A percentile compares a stretch with the other conserved stretches of the same genome.
Conservation (phyloP, 805 yeast genomes). For the Ogataea minuta region DNA sequence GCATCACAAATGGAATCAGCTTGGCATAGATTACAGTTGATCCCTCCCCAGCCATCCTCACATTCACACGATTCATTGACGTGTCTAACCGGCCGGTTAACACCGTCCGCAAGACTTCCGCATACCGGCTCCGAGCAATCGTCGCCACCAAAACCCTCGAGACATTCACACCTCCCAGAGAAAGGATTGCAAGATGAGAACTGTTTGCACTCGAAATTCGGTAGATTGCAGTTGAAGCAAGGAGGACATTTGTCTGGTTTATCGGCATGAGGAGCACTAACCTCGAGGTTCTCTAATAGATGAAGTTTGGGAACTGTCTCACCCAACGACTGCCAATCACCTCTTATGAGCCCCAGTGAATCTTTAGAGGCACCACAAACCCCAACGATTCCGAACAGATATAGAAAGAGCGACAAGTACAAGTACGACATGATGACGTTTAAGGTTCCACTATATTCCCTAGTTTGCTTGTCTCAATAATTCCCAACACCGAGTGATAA, state of each 20-base stretch:
- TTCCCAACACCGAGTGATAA: too few relatives aligned
- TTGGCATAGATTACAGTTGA: slow-evolving; percentile 87
- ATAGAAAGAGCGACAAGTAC: too few relatives aligned
- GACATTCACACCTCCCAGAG: slow-evolving; percentile 91
- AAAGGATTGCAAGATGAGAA: slow-evolving; percentile 83
- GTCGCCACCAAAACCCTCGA: slow-evolving; percentile 89
- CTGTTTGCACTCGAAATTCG: slow-evolving; percentile 87
- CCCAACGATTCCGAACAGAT: too few relatives aligned
- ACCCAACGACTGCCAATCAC: slow-evolving; percentile 1
- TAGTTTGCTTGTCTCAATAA: too few relatives aligned
- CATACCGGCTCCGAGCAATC: slow-evolving; percentile 89
- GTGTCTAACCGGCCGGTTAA: slow-evolving; percentile 61
- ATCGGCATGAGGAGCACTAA: not conserved
- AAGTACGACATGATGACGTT: too few relatives aligned
- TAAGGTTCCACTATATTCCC: too few relatives aligned
- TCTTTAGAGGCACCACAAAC: too few relatives aligned
- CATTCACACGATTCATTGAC: slow-evolving; percentile 62
- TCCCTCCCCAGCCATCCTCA: slow-evolving; percentile 86
- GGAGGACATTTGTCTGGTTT: slow-evolving; percentile 66
- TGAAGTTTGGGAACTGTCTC: too few relatives aligned
- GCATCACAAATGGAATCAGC: slow-evolving; percentile 74
- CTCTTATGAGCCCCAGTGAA: not conserved
- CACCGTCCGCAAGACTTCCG: slow-evolving; percentile 72
- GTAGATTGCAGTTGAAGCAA: slow-evolving; percentile 92
- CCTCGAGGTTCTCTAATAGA: not conserved